A percentile compares a stretch with the other conserved stretches of the same genome.
phyloP scores from a whole-genome alignment of 495 filamentous ascomycete genomes.

The Parathielavia appendiculata region DNA sequence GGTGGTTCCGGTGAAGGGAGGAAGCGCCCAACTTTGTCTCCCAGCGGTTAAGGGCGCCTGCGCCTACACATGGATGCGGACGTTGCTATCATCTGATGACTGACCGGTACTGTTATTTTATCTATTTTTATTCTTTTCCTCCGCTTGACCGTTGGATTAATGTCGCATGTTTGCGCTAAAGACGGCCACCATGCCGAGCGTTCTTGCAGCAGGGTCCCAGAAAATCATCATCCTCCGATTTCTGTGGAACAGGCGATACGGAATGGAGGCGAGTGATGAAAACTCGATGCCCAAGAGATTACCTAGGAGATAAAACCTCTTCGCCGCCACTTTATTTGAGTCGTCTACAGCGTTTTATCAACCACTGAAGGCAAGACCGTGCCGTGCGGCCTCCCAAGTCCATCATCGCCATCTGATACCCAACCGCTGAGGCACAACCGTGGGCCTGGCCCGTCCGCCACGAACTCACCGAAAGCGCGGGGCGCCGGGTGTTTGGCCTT shows the following conservation, averaged over 20 bases:
- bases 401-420: conserved; percentile 11
- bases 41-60: conserved; percentile 1
- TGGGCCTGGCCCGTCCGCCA: not conserved
- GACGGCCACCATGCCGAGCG: too few relatives aligned
- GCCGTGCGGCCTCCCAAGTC: not conserved
- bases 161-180: too few relatives aligned
- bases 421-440: not conserved
- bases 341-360: not conserved
- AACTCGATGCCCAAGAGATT: too few relatives aligned
- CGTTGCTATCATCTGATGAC: not conserved
- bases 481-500: not conserved
- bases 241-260: too few relatives aligned
- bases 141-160: too few relatives aligned
- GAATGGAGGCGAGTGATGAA: too few relatives aligned
- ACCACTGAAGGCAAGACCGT: not conserved
- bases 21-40: not conserved
- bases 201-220: too few relatives aligned
- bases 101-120: not conserved
- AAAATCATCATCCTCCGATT: too few relatives aligned
- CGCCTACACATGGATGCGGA: not conserved
- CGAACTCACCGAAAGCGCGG: not conserved
- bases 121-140: too few relatives aligned
- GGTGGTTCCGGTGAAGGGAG: not conserved
- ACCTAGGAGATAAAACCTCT: too few relatives aligned
- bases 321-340: not conserved